Conservation (phyloP, 345 rosid genomes). For the Firmiana major region DNA sequence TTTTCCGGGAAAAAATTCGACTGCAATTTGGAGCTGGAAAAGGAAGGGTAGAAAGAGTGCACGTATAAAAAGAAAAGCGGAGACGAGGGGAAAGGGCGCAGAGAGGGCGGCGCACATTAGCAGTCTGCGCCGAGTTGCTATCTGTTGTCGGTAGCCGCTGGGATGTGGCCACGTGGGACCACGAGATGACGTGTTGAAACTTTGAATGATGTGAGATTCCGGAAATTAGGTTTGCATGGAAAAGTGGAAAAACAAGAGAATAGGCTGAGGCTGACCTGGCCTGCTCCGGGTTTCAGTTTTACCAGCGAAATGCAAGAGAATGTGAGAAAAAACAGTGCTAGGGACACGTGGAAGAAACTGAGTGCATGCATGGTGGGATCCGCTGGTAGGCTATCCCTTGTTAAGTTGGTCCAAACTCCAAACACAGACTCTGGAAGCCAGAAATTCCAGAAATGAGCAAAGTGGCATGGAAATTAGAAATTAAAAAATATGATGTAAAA, state of each 20-base stretch:
- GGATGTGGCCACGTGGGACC: conserved; percentile 37
- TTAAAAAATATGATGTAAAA: not conserved
- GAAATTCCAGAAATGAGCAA: not conserved
- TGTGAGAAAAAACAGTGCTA: not conserved
- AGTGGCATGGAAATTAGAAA: not conserved
- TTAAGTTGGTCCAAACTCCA: not conserved
- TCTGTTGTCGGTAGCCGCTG: conserved; percentile 59
- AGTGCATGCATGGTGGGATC: not conserved
- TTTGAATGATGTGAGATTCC: not conserved
- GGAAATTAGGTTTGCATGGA: not conserved
- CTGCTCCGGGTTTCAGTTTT: too few species aligned
- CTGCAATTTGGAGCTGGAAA: not conserved
- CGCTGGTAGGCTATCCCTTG: not conserved
- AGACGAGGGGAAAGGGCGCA: not conserved
- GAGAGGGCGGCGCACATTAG: conserved; percentile 31
- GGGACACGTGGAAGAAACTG: not conserved
- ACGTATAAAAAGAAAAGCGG: not conserved
- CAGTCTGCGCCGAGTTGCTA: conserved; percentile 20
- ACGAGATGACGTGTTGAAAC: conserved; percentile 3
- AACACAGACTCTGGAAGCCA: not conserved
- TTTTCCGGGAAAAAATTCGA: not conserved
- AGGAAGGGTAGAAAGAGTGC: not conserved
- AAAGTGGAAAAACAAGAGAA: not conserved
- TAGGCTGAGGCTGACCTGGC: not conserved
- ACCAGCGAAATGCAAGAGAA: not conserved